Evolutionary conservation across 2,329 filamentous ascomycete species (phyloP), one percentile per base, ranked within the genome.

Genomic region (Penicillium sclerotigenum): DNA sequence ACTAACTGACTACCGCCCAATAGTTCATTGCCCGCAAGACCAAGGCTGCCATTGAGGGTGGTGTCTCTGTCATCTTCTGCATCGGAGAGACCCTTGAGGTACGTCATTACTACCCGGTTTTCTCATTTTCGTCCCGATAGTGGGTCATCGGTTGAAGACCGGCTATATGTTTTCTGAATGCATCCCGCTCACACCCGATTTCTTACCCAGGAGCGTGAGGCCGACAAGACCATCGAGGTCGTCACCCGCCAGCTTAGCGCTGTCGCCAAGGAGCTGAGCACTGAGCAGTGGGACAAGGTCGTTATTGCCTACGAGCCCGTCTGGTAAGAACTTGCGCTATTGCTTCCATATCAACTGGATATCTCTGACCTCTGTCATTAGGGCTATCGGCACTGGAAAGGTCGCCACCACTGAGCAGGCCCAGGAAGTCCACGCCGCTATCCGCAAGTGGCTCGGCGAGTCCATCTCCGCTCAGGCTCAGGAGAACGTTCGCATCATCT

Each of bases 271-370:
- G 77, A 80, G 69, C 72, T 80, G 60, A 72, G 67, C 65, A 82
- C 88, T 81, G 80, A 85, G 69, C 90, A 96, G 80, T 99, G 94
- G 94, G 84, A 81, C 71, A 94, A 94, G 82, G 85, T 99, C 64
- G 94, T 99, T 74, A 84, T 99, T 71, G 94, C 94, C 71, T 99
- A 99, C 79, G 94, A 99, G 85, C 94, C 94, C 71, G 95, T 99
- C 82, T 99, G 94, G 93, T 91, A 86, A 74, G 89, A 49, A 22
- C 24, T 20, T 42, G 45, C 20, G 36, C 54, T 47, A 16, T 50
- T 52, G 20, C 24, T 31, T 24, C n/a, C 28, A 18, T 26, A 48
- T 38, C 36, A 50, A n/a, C 31, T 62, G 50, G 59, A 51, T 29
- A 37, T 9, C 9, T 37, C 20, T 57, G 13, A 57, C 34, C 31